Percentiles rank a stretch among this genome's conserved stretches.
These are phyloP conservation scores for Apiotrichum gracile DNA, from an alignment of 1,284 basidiomycete genomes.

Conservation along the genomic window DNA sequence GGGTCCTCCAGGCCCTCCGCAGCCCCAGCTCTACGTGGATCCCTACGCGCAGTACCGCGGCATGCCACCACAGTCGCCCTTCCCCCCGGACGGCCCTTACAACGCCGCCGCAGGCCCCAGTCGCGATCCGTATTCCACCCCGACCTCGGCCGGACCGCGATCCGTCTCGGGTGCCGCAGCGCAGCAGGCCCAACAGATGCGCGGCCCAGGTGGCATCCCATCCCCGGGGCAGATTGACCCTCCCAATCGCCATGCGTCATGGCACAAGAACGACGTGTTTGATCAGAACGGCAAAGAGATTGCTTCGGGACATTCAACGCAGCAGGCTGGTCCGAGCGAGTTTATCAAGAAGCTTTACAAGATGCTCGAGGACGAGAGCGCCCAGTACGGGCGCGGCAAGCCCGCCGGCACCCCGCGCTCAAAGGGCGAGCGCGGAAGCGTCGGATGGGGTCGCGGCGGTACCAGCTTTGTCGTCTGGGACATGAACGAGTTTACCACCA, in stretches of 20 bases:
- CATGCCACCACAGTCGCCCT: not conserved
- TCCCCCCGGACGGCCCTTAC: constrained; percentile 4
- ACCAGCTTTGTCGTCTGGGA: constrained; percentile 96
- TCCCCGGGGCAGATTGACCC: not conserved
- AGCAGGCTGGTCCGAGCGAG: constrained; percentile 52
- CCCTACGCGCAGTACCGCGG: constrained; percentile 7
- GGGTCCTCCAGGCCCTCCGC: constrained; percentile 1
- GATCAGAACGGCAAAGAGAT: constrained; percentile 1
- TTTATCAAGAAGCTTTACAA: constrained; percentile 96
- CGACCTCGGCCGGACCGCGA: not conserved
- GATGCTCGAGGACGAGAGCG: constrained; percentile 49
- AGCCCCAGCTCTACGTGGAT: constrained; percentile 10
- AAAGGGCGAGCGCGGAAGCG: constrained; percentile 32
- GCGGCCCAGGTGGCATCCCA: too few species aligned
- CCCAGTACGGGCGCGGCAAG: constrained; percentile 32
- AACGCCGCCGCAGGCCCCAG: constrained; percentile 15
- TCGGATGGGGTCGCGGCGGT: constrained; percentile 80
- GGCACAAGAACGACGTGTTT: constrained; percentile 4
- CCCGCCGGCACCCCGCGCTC: constrained; percentile 23
- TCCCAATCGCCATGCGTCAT: not conserved
- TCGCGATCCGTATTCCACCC: constrained; percentile 10
- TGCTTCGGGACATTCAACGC: not conserved
- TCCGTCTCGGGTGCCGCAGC: not conserved
- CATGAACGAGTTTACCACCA: constrained; percentile 96
- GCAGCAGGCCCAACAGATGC: not conserved